These are phyloP conservation scores for Fraxinus nigra DNA, from an alignment of 305 asterid species.

Conservation along the genomic window DNA sequence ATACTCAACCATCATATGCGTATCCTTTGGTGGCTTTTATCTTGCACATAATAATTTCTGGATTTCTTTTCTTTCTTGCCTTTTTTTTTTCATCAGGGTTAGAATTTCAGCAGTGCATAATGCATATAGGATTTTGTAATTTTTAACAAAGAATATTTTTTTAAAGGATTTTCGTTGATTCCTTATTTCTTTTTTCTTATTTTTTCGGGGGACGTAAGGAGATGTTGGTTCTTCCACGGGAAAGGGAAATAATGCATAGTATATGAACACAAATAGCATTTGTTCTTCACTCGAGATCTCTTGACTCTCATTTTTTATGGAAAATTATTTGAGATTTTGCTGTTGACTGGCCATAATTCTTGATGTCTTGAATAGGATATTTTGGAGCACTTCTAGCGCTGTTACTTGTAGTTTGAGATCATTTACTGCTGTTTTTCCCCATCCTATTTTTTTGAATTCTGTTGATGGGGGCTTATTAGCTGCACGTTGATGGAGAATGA, in stretches of 20 bases:
- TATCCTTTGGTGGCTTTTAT: background rate
- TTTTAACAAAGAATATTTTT: background rate
- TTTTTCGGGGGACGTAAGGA: background rate
- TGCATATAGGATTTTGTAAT: background rate
- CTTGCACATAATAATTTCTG: background rate
- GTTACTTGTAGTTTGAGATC: constrained; percentile 7
- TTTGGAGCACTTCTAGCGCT: background rate
- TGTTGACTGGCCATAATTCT: constrained; percentile 14
- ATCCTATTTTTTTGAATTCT: background rate
- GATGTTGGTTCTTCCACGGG: background rate
- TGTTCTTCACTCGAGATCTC: background rate
- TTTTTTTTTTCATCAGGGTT: background rate
- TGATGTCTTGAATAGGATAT: background rate
- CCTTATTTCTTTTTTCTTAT: background rate
- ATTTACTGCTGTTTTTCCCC: constrained; percentile 6
- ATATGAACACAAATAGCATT: background rate
- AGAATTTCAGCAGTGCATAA: background rate
- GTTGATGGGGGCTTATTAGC: background rate
- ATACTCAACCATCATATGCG: background rate
- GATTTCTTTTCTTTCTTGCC: background rate
- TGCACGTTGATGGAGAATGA: constrained; percentile 5
- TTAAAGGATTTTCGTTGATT: background rate
- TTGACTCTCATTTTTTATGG: background rate
- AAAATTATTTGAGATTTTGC: background rate
- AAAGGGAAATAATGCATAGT: background rate